These are phyloP conservation scores for Neopestalotiopsis clavispora DNA, from an alignment of 2,329 filamentous ascomycete genomes.

Conservation along the genomic window DNA sequence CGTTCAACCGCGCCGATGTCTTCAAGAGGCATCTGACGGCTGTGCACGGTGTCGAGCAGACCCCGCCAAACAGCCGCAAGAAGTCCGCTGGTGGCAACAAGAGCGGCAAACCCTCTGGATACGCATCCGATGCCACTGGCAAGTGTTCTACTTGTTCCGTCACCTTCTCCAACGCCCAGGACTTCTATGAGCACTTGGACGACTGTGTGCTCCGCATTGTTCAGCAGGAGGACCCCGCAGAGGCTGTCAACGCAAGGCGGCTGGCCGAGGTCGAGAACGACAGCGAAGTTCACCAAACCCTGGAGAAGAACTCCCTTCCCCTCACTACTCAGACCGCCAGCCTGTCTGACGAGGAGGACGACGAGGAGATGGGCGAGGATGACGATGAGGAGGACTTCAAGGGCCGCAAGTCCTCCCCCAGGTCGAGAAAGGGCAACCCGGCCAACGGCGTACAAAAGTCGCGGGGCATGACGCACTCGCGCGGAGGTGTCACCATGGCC, in stretches of 20 bases:
- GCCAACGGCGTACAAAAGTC: conserved; percentile 67
- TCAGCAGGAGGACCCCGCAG: conserved; percentile 72
- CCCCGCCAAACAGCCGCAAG: conserved; percentile 86
- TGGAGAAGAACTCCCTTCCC: conserved; percentile 67
- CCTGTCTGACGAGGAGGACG: conserved; percentile 53
- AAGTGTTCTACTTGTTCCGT: conserved; percentile 94
- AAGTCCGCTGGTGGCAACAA: conserved; percentile 46
- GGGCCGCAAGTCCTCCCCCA: conserved; percentile 56
- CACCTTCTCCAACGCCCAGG: conserved; percentile 90
- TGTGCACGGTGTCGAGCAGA: conserved; percentile 93
- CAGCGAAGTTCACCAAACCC: conserved; percentile 63
- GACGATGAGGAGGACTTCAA: conserved; percentile 64
- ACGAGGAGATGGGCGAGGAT: conserved; percentile 63
- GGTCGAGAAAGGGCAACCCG: conserved; percentile 63
- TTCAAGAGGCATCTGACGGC: conserved; percentile 96
- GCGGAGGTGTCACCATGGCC: conserved; percentile 67
- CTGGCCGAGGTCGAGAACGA: conserved; percentile 71
- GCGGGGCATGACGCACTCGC: conserved; percentile 77
- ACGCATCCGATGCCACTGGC: conserved; percentile 80
- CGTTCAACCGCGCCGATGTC: conserved; percentile 94
- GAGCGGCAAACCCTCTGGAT: conserved; percentile 66
- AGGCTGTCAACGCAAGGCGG: conserved; percentile 71
- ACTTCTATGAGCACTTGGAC: conserved; percentile 97
- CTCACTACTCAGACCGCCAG: conserved; percentile 44
- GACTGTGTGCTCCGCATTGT: conserved; percentile 75